Percentiles rank a stretch among this genome's conserved stretches.
phyloP scores from a whole-genome alignment of 2,329 filamentous ascomycete genomes.

The Elsinoe arachidis region DNA sequence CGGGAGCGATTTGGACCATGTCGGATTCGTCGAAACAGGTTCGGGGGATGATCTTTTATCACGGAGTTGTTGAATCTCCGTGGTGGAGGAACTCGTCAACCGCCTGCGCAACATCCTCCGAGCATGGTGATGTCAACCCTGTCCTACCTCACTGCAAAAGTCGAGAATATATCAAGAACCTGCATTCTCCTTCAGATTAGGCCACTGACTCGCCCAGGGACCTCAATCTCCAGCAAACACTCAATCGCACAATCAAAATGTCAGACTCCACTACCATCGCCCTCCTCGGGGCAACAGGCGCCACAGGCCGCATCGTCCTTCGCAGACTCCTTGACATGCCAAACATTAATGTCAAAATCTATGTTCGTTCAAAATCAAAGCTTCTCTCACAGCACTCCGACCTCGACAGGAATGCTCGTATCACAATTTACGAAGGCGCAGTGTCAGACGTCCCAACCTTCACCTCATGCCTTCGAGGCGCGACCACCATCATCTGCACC shows the following conservation, averaged over 20 bases:
- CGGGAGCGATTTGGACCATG: too few relatives aligned
- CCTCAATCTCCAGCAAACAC: background rate
- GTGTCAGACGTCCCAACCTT: background rate
- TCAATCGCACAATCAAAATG: background rate
- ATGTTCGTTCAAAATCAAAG: conserved; percentile 3
- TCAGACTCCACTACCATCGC: background rate
- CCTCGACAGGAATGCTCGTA: background rate
- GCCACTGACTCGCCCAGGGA: too few relatives aligned
- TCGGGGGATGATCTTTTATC: background rate
- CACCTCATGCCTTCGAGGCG: background rate
- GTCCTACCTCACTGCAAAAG: background rate
- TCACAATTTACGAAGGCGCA: background rate
- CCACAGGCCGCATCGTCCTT: background rate
- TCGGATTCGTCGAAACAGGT: too few relatives aligned
- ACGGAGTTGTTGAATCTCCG: background rate
- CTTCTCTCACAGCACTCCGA: background rate
- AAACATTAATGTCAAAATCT: background rate
- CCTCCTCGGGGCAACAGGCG: background rate
- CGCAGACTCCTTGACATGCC: background rate
- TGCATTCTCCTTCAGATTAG: background rate
- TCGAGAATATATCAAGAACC: background rate
- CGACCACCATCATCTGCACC: background rate
- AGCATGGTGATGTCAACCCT: background rate
- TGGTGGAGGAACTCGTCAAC: background rate
- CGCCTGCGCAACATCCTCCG: background rate